A percentile compares a stretch with the other conserved stretches of the same genome.
phyloP scores from a whole-genome alignment of 1,139 yeast genomes.

The Magnusiomyces magnusii region DNA sequence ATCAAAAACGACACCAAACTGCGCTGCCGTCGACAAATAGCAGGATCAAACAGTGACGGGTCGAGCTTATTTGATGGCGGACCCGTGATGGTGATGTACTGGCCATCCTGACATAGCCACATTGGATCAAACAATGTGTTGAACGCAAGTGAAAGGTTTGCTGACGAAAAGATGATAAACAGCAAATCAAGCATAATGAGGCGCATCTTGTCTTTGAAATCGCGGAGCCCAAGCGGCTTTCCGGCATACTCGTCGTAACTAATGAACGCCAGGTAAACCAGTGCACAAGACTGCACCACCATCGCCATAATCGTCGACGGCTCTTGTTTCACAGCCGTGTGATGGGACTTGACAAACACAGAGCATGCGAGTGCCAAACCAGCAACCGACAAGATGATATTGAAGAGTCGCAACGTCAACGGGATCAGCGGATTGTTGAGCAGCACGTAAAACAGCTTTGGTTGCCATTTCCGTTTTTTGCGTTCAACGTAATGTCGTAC shows the following conservation, averaged over 20 bases:
- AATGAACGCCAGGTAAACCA: slow-evolving; percentile 69
- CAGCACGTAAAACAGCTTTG: slow-evolving; percentile 50
- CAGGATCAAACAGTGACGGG: slow-evolving; percentile 26
- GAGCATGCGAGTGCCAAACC: slow-evolving; percentile 27
- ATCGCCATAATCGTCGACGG: slow-evolving; percentile 92
- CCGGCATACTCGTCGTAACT: slow-evolving; percentile 89
- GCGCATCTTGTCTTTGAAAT: slow-evolving; percentile 74
- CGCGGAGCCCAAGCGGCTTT: slow-evolving; percentile 81
- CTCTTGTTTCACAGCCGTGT: slow-evolving; percentile 56
- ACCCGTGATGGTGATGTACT: not conserved
- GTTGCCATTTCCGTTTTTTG: slow-evolving; percentile 42
- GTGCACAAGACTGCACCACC: slow-evolving; percentile 71
- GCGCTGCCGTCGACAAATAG: slow-evolving; percentile 71
- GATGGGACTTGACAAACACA: slow-evolving; percentile 23
- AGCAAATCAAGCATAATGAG: slow-evolving; percentile 69
- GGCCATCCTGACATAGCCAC: slow-evolving; percentile 6
- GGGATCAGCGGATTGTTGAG: slow-evolving; percentile 78
- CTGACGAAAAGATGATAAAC: slow-evolving; percentile 88
- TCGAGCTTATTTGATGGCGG: not conserved
- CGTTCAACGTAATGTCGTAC: slow-evolving; percentile 1
- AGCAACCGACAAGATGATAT: slow-evolving; percentile 39
- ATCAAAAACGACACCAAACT: slow-evolving; percentile 74
- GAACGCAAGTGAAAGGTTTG: slow-evolving; percentile 78
- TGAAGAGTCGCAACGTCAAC: slow-evolving; percentile 62
- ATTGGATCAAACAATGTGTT: slow-evolving; percentile 70